Evolutionary conservation across 768 basidiomycete species (phyloP), one percentile per base, ranked within the genome.

Genomic region (Trametes cubensis): DNA sequence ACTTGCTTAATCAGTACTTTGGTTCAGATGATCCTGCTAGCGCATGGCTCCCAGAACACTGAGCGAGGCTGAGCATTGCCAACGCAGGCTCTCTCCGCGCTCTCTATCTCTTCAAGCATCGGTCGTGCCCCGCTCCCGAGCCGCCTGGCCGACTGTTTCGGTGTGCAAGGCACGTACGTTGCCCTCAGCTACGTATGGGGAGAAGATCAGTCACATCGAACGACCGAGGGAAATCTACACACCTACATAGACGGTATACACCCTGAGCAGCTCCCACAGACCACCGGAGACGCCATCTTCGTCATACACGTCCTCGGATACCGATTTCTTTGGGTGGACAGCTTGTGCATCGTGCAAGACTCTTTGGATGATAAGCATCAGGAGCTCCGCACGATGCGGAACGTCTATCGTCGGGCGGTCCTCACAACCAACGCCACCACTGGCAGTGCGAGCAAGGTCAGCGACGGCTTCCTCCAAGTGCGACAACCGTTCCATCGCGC

Each of bases 271-370:
- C 55, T 59, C 14, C 58, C 58, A 7, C 21, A 26, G 17, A 59
- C 58, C 30, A 59, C 51, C 47, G n/a, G 20, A 13, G 58, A 59
- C 42, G 46, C 58, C 21, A 38, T 59, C 14, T 20, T n/a, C 17
- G 38, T 59, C 4, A 46, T 34, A 21, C 25, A 28, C n/a, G 15
- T 26, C 15, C 49, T 59, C 2, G 47, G 40, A 4, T 20, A 13
- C 18, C 49, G 20, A 5, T 59, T n/a, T 44, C 34, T 59, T 3
- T 59, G 58, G 58, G 48, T 42, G 0, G 58, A 59, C 39, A 47
- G 28, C 34, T 18, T 59, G 14, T 59, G 58, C 48, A 59, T 59
- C 38, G 18, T 59, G 4, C 58, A 59, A 18, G 58, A 59, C 39
- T 40, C 38, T 1, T 13, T 18, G 6, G 48, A 38, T 4, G 58